Conservation (phyloP, 2,329 filamentous ascomycete species). For the Bipolaris sorokiniana region DNA sequence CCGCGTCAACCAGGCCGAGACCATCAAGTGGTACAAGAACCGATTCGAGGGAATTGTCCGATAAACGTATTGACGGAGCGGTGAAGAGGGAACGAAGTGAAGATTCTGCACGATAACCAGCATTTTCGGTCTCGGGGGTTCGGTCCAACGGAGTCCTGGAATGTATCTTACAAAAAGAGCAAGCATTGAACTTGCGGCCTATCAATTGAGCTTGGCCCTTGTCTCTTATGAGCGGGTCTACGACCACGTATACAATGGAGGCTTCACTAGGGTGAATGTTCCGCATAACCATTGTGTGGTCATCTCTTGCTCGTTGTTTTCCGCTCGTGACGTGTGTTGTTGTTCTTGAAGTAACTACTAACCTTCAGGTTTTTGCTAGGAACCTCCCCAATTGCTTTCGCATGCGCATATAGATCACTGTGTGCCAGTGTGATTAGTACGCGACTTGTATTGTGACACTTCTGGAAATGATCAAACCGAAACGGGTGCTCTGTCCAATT, state of each 20-base stretch:
- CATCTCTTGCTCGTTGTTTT: conserved; percentile 30
- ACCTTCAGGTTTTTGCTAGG: conserved; percentile 1
- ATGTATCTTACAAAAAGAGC: conserved; percentile 52
- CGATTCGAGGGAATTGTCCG: conserved; percentile 99
- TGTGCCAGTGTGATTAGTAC: not conserved
- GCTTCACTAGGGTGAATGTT: conserved; percentile 64
- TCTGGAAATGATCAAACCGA: too few relatives aligned
- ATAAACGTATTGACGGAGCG: conserved; percentile 64
- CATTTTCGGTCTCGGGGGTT: conserved; percentile 49
- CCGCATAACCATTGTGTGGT: conserved; percentile 65
- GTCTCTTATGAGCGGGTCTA: conserved; percentile 46
- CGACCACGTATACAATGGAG: conserved; percentile 61
- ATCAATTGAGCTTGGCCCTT: conserved; percentile 53
- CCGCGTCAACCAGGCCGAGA: conserved; percentile 93
- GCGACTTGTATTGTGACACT: too few relatives aligned
- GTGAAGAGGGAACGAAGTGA: conserved; percentile 36
- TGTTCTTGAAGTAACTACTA: conserved; percentile 10
- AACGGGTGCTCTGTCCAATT: too few relatives aligned
- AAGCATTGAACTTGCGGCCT: conserved; percentile 52
- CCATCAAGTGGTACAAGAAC: conserved; percentile 96
- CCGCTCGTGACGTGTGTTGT: conserved; percentile 32
- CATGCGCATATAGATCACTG: not conserved
- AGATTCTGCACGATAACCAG: conserved; percentile 45
- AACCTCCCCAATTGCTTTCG: not conserved
- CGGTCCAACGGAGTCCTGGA: conserved; percentile 47